These are phyloP conservation scores for Plantago ovata DNA, from an alignment of 257 asterid genomes.

Conservation along the genomic window DNA sequence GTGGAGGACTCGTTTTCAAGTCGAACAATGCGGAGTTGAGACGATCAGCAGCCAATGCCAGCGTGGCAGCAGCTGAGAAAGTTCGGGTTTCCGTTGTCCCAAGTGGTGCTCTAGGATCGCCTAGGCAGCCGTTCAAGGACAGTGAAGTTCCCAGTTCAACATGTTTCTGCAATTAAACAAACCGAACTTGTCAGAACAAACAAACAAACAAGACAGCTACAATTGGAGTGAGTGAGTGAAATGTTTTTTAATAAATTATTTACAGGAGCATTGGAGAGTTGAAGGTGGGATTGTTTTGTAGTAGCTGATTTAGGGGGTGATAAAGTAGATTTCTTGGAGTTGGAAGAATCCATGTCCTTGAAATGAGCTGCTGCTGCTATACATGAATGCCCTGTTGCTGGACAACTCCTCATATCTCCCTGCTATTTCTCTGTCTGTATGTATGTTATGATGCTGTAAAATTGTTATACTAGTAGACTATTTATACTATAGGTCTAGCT, in stretches of 20 bases:
- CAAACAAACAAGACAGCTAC: too few relatives aligned
- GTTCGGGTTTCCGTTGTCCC: constrained; percentile 64
- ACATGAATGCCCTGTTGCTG: constrained; percentile 9
- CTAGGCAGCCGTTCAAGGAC: constrained; percentile 69
- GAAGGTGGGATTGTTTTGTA: constrained; percentile 39
- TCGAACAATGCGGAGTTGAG: constrained; percentile 61
- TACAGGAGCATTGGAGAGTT: constrained; percentile 40
- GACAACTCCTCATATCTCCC: constrained; percentile 2
- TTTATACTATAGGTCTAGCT: too few relatives aligned
- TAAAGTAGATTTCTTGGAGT: constrained; percentile 32
- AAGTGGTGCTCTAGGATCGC: constrained; percentile 52
- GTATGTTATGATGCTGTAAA: too few relatives aligned
- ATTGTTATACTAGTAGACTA: too few relatives aligned
- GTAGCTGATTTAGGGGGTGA: constrained; percentile 30
- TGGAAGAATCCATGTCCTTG: constrained; percentile 42
- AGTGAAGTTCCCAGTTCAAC: constrained; percentile 37
- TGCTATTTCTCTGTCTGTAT: too few relatives aligned
- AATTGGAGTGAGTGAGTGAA: too few relatives aligned
- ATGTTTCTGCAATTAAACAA: constrained; percentile 33
- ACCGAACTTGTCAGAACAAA: too few relatives aligned
- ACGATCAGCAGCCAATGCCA: constrained; percentile 49
- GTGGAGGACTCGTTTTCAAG: constrained; percentile 37
- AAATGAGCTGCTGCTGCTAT: constrained; percentile 39
- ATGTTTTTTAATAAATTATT: constrained; percentile 6
- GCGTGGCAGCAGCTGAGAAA: constrained; percentile 42